These are phyloP conservation scores for Rutstroemia sp. DNA, from an alignment of 2,329 filamentous ascomycete species.

Conservation along the genomic window DNA sequence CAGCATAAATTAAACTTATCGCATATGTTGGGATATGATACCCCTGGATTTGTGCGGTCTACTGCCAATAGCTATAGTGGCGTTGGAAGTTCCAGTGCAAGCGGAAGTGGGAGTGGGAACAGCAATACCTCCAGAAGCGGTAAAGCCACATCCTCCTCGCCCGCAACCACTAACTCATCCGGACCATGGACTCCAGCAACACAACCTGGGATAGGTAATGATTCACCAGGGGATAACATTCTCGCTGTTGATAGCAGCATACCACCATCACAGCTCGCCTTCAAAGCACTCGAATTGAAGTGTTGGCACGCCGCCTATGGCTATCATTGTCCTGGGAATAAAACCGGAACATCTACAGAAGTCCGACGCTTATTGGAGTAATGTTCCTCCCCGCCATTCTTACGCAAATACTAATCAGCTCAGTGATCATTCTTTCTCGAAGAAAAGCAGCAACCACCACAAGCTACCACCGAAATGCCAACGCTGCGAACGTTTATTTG, in stretches of 20 bases:
- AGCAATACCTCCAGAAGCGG: background rate
- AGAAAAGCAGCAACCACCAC: background rate
- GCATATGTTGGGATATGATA: background rate
- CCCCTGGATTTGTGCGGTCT: background rate
- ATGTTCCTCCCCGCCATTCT: background rate
- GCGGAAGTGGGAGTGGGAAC: background rate
- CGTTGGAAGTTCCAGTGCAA: background rate
- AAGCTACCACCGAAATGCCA: background rate
- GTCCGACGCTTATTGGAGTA: background rate
- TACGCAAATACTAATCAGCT: background rate
- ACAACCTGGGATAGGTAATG: background rate
- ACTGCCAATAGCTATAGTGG: background rate
- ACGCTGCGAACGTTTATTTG: background rate
- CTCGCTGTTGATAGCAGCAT: background rate
- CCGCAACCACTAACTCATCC: background rate
- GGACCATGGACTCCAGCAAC: background rate
- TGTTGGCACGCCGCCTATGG: background rate
- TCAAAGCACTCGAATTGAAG: background rate
- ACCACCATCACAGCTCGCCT: background rate
- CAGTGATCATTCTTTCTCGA: background rate
- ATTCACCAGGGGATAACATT: background rate
- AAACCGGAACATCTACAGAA: background rate
- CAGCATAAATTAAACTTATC: background rate
- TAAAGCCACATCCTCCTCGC: background rate
- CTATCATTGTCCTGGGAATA: background rate